Evolutionary conservation across 2,329 filamentous ascomycete genomes (phyloP).

Genomic region (Fusarium dlaminii): DNA sequence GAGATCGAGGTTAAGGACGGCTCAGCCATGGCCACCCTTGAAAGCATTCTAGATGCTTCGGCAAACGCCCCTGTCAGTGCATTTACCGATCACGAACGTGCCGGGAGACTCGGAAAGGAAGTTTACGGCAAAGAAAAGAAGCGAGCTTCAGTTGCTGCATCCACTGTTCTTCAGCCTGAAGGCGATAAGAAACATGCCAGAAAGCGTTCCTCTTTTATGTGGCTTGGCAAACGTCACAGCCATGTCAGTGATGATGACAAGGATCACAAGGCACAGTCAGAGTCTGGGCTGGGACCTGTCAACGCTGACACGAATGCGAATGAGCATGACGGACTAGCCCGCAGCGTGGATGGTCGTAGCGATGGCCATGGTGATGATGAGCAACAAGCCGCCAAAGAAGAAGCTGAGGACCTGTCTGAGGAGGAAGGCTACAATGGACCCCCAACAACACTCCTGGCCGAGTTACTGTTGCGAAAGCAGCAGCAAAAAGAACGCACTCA

Average conservation of each 20-base stretch:
- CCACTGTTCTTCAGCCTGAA: conserved; percentile 37
- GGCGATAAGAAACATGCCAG: conserved; percentile 48
- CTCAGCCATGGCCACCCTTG: conserved; percentile 88
- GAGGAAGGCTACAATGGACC: conserved; percentile 70
- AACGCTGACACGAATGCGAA: conserved; percentile 39
- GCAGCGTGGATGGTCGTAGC: conserved; percentile 45
- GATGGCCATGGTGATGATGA: conserved; percentile 40
- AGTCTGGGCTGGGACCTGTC: conserved; percentile 39
- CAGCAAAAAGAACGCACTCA: conserved; percentile 82
- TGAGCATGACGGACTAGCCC: conserved; percentile 35
- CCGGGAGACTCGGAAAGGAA: conserved; percentile 77
- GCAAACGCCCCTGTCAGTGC: conserved; percentile 87
- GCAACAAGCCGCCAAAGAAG: conserved; percentile 54
- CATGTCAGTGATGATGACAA: conserved; percentile 43
- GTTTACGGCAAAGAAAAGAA: conserved; percentile 74
- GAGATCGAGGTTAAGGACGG: conserved; percentile 72
- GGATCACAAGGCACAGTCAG: conserved; percentile 24
- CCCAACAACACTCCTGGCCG: conserved; percentile 90
- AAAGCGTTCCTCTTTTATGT: conserved; percentile 61
- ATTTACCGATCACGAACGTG: conserved; percentile 89
- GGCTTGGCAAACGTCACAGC: conserved; percentile 55
- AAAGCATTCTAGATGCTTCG: conserved; percentile 91
- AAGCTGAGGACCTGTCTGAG: conserved; percentile 57
- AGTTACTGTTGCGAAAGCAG: conserved; percentile 89
- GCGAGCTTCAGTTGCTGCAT: conserved; percentile 51